phyloP scores from a whole-genome alignment of 768 basidiomycete species.

The Suillus occidentalis region DNA sequence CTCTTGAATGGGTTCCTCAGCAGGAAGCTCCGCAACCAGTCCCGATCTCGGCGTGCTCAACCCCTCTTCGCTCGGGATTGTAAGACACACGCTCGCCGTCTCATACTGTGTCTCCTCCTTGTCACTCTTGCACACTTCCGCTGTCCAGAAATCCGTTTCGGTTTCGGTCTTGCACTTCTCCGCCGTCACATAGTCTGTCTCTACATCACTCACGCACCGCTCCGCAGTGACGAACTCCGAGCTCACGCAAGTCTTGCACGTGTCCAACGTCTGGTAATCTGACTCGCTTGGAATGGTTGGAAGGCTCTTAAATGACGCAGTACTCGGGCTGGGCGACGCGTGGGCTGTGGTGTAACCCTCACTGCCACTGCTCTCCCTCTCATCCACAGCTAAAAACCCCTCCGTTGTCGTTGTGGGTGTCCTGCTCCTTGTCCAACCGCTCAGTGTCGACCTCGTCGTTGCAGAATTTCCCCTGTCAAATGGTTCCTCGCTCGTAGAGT shows the following conservation, averaged over 20 bases:
- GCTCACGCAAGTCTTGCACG: slow-evolving; percentile 42
- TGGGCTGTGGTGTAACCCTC: slow-evolving; percentile 49
- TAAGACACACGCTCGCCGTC: slow-evolving; percentile 45
- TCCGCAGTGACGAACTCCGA: slow-evolving; percentile 52
- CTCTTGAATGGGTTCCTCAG: not conserved
- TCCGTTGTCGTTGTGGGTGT: slow-evolving; percentile 33
- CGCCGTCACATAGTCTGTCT: slow-evolving; percentile 53
- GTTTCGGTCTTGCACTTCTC: slow-evolving; percentile 44
- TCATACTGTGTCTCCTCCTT: slow-evolving; percentile 42
- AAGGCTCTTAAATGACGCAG: slow-evolving; percentile 54
- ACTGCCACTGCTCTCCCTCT: slow-evolving; percentile 41
- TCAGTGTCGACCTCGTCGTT: slow-evolving; percentile 34
- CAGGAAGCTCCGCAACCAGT: slow-evolving; percentile 34
- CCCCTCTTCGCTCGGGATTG: slow-evolving; percentile 34
- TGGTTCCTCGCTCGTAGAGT: slow-evolving; percentile 37
- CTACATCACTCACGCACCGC: slow-evolving; percentile 39
- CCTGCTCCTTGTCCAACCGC: slow-evolving; percentile 33
- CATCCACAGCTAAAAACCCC: slow-evolving; percentile 29
- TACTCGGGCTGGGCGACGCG: slow-evolving; percentile 37
- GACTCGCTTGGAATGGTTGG: slow-evolving; percentile 61
- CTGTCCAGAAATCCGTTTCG: slow-evolving; percentile 48
- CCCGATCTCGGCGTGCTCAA: slow-evolving; percentile 35
- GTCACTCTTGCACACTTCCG: slow-evolving; percentile 40
- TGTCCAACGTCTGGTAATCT: slow-evolving; percentile 42
- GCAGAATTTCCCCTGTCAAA: slow-evolving; percentile 61